These are phyloP conservation scores for Melastoma candidum DNA, from an alignment of 441 rosid species.

Conservation along the genomic window DNA sequence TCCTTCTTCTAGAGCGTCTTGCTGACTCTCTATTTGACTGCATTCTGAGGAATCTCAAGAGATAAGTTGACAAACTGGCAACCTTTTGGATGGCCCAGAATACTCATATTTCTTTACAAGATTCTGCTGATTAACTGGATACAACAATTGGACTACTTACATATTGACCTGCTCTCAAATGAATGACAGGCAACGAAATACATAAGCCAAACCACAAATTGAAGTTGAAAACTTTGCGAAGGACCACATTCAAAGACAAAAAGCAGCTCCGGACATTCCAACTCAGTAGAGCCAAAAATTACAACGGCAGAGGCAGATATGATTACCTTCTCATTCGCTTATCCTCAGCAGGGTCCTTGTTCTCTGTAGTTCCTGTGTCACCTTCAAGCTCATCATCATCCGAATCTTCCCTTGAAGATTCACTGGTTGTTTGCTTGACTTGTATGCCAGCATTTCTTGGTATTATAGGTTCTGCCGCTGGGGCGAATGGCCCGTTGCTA, in stretches of 20 bases:
- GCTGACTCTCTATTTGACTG: constrained; percentile 96
- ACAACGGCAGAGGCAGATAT: background rate
- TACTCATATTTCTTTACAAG: background rate
- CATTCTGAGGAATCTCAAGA: constrained; percentile 46
- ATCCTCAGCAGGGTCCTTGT: constrained; percentile 48
- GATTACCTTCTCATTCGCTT: constrained; percentile 77
- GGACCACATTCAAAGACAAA: background rate
- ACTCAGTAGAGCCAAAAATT: constrained; percentile 1
- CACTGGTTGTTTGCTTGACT: constrained; percentile 70
- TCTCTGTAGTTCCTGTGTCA: constrained; percentile 68
- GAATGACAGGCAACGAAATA: background rate
- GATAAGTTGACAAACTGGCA: constrained; percentile 5
- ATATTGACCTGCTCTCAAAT: constrained; percentile 4
- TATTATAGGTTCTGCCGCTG: constrained; percentile 25
- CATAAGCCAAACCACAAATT: too few relatives aligned
- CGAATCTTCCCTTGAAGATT: constrained; percentile 86
- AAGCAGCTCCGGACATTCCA: background rate
- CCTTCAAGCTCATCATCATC: constrained; percentile 90
- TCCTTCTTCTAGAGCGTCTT: constrained; percentile 89
- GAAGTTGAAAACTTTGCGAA: too few relatives aligned
- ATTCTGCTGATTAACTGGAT: constrained; percentile 2
- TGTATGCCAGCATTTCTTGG: constrained; percentile 34
- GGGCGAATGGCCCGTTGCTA: constrained; percentile 29
- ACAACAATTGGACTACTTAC: background rate
- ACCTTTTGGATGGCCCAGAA: background rate